These are phyloP conservation scores for Lepiota subincarnata DNA, from an alignment of 768 basidiomycete species.

Conservation along the genomic window DNA sequence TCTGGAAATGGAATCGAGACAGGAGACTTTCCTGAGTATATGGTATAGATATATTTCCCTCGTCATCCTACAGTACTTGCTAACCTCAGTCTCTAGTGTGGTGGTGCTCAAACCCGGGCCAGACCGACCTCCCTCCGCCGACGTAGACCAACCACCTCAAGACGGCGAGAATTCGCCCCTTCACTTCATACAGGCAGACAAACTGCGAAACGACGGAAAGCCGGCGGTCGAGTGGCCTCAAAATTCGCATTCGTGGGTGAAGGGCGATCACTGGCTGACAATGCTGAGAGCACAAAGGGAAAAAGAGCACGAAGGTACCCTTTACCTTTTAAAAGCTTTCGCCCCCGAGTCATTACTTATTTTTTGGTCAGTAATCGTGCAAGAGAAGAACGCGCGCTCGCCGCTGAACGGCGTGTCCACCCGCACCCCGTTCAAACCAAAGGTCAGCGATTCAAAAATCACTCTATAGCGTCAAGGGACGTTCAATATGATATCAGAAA, in stretches of 20 bases:
- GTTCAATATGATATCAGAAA: not conserved
- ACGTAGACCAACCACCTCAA: constrained; percentile 22
- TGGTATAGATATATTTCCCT: constrained; percentile 41
- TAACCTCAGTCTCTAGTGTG: constrained; percentile 46
- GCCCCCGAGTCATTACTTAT: not conserved
- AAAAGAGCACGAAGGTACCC: constrained; percentile 65
- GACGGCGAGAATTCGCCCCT: constrained; percentile 38
- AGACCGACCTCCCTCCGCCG: constrained; percentile 52
- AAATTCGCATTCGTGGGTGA: constrained; percentile 56
- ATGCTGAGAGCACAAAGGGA: constrained; percentile 46
- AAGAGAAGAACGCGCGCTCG: constrained; percentile 71
- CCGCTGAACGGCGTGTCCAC: constrained; percentile 60
- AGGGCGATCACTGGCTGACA: constrained; percentile 50
- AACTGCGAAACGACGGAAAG: constrained; percentile 64
- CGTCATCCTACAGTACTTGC: not conserved
- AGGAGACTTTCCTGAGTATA: constrained; percentile 71
- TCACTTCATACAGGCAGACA: constrained; percentile 58
- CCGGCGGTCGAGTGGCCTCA: constrained; percentile 62
- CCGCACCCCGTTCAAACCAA: constrained; percentile 34
- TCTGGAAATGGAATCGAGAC: constrained; percentile 45
- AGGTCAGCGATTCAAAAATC: constrained; percentile 17
- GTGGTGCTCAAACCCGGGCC: constrained; percentile 66
- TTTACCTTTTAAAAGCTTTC: not conserved
- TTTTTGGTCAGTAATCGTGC: constrained; percentile 61
- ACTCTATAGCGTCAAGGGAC: not conserved